Conservation (phyloP, 768 basidiomycete genomes). For the Boletus bicolor region DNA sequence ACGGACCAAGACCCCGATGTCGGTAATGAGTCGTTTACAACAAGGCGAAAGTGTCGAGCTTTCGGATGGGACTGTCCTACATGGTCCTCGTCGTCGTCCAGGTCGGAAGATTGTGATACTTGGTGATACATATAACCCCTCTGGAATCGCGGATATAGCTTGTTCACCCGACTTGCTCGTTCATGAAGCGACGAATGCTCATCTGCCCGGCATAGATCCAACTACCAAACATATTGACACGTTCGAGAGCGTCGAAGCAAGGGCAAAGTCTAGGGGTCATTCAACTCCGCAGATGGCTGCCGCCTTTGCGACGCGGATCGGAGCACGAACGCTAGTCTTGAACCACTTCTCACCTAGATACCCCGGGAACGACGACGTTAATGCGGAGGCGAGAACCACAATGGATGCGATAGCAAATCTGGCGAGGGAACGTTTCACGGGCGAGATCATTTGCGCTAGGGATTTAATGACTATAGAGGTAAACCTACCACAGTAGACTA, state of each 20-base stretch:
- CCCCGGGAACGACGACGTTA: slow-evolving; percentile 57
- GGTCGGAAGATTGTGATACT: slow-evolving; percentile 80
- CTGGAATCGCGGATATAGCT: slow-evolving; percentile 59
- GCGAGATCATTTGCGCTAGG: slow-evolving; percentile 65
- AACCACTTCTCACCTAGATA: slow-evolving; percentile 89
- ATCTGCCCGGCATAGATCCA: slow-evolving; percentile 62
- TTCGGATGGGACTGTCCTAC: slow-evolving; percentile 67
- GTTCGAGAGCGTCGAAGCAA: slow-evolving; percentile 55
- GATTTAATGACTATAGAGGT: slow-evolving; percentile 75
- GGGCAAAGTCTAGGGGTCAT: slow-evolving; percentile 76
- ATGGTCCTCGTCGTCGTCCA: slow-evolving; percentile 59
- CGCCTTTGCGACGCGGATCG: slow-evolving; percentile 64
- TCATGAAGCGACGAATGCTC: slow-evolving; percentile 90
- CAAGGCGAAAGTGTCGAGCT: slow-evolving; percentile 61
- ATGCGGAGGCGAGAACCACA: slow-evolving; percentile 45
- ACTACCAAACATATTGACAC: slow-evolving; percentile 61
- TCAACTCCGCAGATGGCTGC: slow-evolving; percentile 93
- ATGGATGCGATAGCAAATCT: slow-evolving; percentile 63
- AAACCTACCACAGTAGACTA: slow-evolving; percentile 29
- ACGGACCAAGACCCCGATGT: slow-evolving; percentile 66
- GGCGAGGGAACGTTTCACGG: slow-evolving; percentile 52
- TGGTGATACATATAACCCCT: slow-evolving; percentile 83
- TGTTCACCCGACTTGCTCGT: slow-evolving; percentile 68
- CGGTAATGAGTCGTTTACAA: slow-evolving; percentile 63
- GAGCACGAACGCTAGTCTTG: slow-evolving; percentile 61